A percentile compares a stretch with the other conserved stretches of the same genome.
These are phyloP conservation scores for Apocynum venetum DNA, from an alignment of 257 asterid genomes.

Conservation along the genomic window DNA sequence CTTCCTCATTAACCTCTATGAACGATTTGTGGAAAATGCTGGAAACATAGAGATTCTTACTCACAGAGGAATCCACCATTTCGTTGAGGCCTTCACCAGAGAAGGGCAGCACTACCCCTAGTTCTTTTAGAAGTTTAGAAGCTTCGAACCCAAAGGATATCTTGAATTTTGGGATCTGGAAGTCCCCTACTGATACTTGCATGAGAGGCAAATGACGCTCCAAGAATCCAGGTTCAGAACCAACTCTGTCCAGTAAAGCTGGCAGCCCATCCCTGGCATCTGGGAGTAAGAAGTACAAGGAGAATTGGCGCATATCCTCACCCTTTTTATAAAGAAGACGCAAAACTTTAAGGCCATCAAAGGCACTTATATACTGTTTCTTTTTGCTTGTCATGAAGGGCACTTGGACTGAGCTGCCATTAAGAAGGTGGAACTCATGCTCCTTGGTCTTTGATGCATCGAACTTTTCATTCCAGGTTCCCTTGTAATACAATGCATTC, in stretches of 20 bases:
- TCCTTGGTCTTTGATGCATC: slow-evolving; percentile 16
- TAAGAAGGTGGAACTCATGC: slow-evolving; percentile 12
- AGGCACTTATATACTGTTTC: slow-evolving; percentile 9
- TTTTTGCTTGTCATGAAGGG: slow-evolving; percentile 19
- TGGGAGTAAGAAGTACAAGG: slow-evolving; percentile 22
- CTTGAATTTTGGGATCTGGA: slow-evolving; percentile 37
- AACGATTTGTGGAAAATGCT: slow-evolving; percentile 38
- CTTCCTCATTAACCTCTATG: slow-evolving; percentile 41
- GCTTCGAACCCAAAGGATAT: slow-evolving; percentile 39
- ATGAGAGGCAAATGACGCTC: slow-evolving; percentile 13
- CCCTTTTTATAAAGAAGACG: slow-evolving; percentile 20
- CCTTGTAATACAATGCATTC: slow-evolving; percentile 12
- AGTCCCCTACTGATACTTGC: slow-evolving; percentile 20
- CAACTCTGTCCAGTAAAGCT: slow-evolving; percentile 9
- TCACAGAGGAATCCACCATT: slow-evolving; percentile 30
- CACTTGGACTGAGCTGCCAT: slow-evolving; percentile 7
- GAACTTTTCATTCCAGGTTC: slow-evolving; percentile 7
- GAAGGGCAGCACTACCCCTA: slow-evolving; percentile 35
- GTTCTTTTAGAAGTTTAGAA: slow-evolving; percentile 25
- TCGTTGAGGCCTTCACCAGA: slow-evolving; percentile 30
- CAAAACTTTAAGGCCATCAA: slow-evolving; percentile 19
- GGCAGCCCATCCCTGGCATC: slow-evolving; percentile 22
- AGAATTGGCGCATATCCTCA: slow-evolving; percentile 16
- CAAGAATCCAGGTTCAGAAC: slow-evolving; percentile 20
- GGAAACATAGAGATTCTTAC: slow-evolving; percentile 28